Conservation (phyloP, 345 rosid species). For the Erysimum cheiranthoides region DNA sequence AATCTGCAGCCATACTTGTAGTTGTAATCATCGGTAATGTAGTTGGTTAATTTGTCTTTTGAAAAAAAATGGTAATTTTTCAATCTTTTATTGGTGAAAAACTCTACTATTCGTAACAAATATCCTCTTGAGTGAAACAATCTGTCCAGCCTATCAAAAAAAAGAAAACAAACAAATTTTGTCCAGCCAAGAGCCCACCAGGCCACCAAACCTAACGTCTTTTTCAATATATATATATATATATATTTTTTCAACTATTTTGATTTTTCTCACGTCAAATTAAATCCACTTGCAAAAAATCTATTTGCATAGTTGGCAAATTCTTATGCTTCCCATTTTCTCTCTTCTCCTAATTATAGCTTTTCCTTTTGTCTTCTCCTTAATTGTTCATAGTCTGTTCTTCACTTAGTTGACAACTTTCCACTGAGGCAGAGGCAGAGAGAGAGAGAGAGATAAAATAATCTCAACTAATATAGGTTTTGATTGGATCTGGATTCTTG, state of each 20-base stretch:
- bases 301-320: conserved; percentile 31
- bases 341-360: no score
- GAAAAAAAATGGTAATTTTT: no score
- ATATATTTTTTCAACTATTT: background rate
- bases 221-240: no score
- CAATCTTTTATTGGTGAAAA: no score
- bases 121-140: background rate
- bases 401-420: conserved; percentile 6
- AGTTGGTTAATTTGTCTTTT: no score
- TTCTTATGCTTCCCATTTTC: no score
- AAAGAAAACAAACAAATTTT: background rate
- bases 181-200: conserved; percentile 24
- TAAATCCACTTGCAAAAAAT: conserved; percentile 12
- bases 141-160: background rate
- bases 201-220: conserved; percentile 12
- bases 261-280: conserved; percentile 30
- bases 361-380: background rate
- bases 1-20: no score
- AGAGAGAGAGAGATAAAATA: no score
- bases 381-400: background rate
- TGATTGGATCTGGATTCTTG: conserved; percentile 20
- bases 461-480: background rate
- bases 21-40: no score
- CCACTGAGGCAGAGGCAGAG: background rate
- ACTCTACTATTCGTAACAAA: background rate